phyloP scores from a whole-genome alignment of 441 rosid species.

The Euphorbia celastroides region DNA sequence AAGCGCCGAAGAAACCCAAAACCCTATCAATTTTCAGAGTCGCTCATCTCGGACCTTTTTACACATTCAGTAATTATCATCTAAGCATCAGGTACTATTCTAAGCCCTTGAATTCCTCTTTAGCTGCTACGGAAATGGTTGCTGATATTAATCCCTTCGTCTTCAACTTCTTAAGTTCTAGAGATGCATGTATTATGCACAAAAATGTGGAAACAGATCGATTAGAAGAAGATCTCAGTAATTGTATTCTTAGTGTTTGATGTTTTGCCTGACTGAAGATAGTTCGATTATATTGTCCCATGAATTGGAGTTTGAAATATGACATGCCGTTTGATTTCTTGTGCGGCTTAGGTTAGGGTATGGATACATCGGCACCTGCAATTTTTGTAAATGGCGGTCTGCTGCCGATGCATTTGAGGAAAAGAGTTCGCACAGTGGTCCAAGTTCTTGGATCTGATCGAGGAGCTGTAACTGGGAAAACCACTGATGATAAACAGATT shows the following conservation, averaged over 20 bases:
- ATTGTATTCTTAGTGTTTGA: constrained; percentile 2
- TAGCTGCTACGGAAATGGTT: not conserved
- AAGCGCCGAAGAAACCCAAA: not conserved
- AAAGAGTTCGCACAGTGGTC: constrained; percentile 71
- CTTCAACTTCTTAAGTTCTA: not conserved
- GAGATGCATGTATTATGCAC: not conserved
- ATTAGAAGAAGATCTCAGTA: not conserved
- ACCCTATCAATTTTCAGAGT: not conserved
- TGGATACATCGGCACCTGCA: constrained; percentile 81
- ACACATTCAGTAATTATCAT: not conserved
- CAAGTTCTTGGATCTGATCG: constrained; percentile 55
- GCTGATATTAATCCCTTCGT: not conserved
- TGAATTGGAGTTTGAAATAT: not conserved
- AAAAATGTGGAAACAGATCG: not conserved
- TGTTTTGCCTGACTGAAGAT: not conserved
- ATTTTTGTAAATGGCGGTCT: constrained; percentile 66
- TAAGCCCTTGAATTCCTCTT: not conserved
- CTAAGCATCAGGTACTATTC: not conserved
- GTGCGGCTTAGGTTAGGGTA: constrained; percentile 19
- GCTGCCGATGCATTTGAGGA: constrained; percentile 49
- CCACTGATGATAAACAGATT: constrained; percentile 65
- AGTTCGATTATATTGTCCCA: not conserved
- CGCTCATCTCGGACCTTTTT: not conserved
- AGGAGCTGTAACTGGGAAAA: constrained; percentile 53
- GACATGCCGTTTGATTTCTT: not conserved